These are phyloP conservation scores for Metschnikowia reukaufii DNA, from an alignment of 805 yeast species.

Conservation along the genomic window DNA sequence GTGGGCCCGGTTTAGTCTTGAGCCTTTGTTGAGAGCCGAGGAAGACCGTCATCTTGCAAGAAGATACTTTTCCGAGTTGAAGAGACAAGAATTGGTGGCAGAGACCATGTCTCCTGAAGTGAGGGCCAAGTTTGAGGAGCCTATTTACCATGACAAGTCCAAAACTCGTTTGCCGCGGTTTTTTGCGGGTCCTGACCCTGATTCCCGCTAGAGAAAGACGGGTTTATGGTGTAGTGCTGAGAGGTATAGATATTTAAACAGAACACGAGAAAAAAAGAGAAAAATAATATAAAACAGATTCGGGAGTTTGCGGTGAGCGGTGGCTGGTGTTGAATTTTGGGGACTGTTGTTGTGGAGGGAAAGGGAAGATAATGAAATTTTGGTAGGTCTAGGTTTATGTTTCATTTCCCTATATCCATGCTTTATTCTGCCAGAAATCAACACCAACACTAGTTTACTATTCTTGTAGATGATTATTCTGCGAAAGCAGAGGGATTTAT, in stretches of 20 bases:
- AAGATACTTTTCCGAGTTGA: conserved; percentile 62
- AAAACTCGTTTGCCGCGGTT: conserved; percentile 45
- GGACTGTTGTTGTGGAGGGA: too few species aligned
- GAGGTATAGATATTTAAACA: neutral
- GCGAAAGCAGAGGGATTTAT: too few species aligned
- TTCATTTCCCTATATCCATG: too few species aligned
- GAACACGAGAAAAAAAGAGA: neutral
- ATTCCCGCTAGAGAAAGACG: conserved; percentile 20
- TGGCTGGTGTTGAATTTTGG: too few species aligned
- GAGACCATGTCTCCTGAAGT: conserved; percentile 42
- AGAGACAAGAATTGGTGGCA: conserved; percentile 58
- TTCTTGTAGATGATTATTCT: too few species aligned
- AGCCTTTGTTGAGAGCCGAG: conserved; percentile 78
- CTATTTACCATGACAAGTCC: conserved; percentile 44
- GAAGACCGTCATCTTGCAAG: conserved; percentile 77
- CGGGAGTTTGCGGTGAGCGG: too few species aligned
- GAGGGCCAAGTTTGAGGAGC: conserved; percentile 43
- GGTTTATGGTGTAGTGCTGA: neutral
- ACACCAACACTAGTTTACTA: too few species aligned
- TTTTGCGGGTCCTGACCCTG: conserved; percentile 41
- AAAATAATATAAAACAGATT: neutral
- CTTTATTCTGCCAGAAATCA: too few species aligned
- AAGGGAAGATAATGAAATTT: too few species aligned
- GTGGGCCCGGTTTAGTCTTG: conserved; percentile 73
- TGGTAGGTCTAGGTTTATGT: too few species aligned